Evolutionary conservation across 1,284 basidiomycete species (phyloP).

Genomic region (Ceraceosorus bombacis): DNA sequence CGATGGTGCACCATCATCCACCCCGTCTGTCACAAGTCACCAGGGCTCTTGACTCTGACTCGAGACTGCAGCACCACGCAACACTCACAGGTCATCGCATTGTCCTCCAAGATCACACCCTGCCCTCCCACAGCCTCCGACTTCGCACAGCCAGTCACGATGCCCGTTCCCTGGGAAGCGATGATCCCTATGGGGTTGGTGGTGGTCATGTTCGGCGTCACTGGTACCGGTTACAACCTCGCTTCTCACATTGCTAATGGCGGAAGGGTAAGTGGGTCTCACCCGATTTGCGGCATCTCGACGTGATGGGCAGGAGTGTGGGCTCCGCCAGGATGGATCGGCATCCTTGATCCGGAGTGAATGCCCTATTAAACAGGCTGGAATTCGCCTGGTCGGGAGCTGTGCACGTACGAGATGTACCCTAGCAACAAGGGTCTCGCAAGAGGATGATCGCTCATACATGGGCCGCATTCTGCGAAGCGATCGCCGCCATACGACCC

Average conservation of each 20-base stretch:
- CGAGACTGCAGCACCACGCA: too few species aligned
- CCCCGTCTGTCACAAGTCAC: too few species aligned
- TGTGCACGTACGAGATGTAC: too few species aligned
- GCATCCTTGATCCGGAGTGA: background rate
- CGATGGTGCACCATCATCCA: too few species aligned
- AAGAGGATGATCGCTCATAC: background rate
- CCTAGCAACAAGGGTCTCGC: too few species aligned
- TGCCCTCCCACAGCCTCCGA: background rate
- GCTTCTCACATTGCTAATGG: slow-evolving; percentile 42
- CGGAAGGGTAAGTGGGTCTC: slow-evolving; percentile 37
- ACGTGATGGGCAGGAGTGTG: background rate
- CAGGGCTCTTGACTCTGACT: too few species aligned
- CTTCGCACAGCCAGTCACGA: slow-evolving; percentile 13
- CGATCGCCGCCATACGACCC: background rate
- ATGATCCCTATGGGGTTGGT: slow-evolving; percentile 47
- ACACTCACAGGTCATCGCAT: too few species aligned
- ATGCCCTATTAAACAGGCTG: too few species aligned
- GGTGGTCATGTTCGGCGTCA: slow-evolving; percentile 46
- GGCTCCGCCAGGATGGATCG: background rate
- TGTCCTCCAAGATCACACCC: too few species aligned
- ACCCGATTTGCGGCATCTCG: too few species aligned
- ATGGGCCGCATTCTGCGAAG: background rate
- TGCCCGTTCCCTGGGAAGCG: slow-evolving; percentile 48
- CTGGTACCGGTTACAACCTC: slow-evolving; percentile 45
- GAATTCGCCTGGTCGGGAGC: too few species aligned